Conservation (phyloP, 305 asterid genomes). For the Nicotiana rustica region DNA sequence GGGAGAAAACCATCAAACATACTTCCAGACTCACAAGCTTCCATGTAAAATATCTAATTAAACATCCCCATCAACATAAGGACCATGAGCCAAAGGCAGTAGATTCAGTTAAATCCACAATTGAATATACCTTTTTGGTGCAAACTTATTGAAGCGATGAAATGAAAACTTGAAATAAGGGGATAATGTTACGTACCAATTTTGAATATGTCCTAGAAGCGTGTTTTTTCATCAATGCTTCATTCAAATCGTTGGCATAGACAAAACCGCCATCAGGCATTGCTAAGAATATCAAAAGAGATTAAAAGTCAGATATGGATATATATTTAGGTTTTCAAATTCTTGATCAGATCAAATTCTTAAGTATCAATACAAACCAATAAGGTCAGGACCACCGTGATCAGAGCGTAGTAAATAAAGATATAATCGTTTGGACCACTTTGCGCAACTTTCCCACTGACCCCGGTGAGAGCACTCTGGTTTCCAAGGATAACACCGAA, state of each 20-base stretch:
- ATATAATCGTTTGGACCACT: slow-evolving; percentile 50
- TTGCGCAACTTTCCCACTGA: slow-evolving; percentile 51
- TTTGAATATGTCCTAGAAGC: slow-evolving; percentile 38
- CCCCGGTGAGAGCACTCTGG: slow-evolving; percentile 48
- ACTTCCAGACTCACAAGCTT: slow-evolving; percentile 57
- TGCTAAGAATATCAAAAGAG: slow-evolving; percentile 31
- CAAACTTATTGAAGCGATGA: too few relatives aligned
- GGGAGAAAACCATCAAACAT: slow-evolving; percentile 56
- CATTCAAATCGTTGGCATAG: slow-evolving; percentile 45
- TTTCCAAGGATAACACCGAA: slow-evolving; percentile 51
- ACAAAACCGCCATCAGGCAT: slow-evolving; percentile 38
- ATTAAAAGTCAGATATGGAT: too few relatives aligned
- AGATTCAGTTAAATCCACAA: too few relatives aligned
- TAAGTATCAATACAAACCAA: too few relatives aligned
- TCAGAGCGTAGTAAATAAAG: slow-evolving; percentile 48
- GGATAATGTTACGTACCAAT: slow-evolving; percentile 35
- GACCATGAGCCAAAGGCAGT: too few relatives aligned
- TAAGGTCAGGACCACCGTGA: slow-evolving; percentile 45
- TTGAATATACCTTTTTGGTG: too few relatives aligned
- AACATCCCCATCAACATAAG: too few relatives aligned
- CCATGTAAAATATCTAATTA: slow-evolving; percentile 48
- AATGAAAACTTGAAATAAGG: not conserved
- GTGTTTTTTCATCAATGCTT: slow-evolving; percentile 46
- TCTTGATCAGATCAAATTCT: too few relatives aligned
- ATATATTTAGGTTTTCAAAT: too few relatives aligned